phyloP scores from a whole-genome alignment of 139 green algal species.

The Haematococcus lacustris region DNA sequence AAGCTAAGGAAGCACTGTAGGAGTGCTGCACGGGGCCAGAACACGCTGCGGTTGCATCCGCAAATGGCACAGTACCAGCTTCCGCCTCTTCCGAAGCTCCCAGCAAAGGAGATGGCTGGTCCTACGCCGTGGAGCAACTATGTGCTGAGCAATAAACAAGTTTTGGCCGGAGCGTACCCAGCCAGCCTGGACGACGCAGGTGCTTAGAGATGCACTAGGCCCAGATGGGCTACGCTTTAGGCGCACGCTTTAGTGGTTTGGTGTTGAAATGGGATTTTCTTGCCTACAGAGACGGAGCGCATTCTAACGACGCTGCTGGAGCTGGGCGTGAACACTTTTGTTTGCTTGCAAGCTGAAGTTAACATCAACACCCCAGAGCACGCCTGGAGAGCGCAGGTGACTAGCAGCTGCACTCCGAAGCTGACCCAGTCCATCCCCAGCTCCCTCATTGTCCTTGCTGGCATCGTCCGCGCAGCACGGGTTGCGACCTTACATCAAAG shows the following conservation, averaged over 20 bases:
- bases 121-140: conserved; percentile 45
- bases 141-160: conserved; percentile 29
- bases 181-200: conserved; percentile 52
- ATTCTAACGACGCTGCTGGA: conserved; percentile 68
- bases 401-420: not conserved
- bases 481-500: conserved; percentile 75
- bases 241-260: not conserved
- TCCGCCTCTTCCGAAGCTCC: not conserved
- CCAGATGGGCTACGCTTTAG: not conserved
- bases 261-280: not conserved
- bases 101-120: conserved; percentile 16
- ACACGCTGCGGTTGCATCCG: not conserved
- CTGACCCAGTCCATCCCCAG: not conserved
- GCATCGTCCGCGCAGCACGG: conserved; percentile 29
- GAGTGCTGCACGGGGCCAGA: not conserved
- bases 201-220: not conserved
- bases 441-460: not conserved
- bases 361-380: conserved; percentile 60
- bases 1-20: not conserved
- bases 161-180: conserved; percentile 60
- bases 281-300: conserved; percentile 48
- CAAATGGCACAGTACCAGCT: not conserved
- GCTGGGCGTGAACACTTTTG: conserved; percentile 72
- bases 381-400: conserved; percentile 43
- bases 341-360: conserved; percentile 79